Evolutionary conservation across 495 filamentous ascomycete genomes (phyloP), one percentile per base, ranked within the genome.

Genomic region (Durotheca rogersii): DNA sequence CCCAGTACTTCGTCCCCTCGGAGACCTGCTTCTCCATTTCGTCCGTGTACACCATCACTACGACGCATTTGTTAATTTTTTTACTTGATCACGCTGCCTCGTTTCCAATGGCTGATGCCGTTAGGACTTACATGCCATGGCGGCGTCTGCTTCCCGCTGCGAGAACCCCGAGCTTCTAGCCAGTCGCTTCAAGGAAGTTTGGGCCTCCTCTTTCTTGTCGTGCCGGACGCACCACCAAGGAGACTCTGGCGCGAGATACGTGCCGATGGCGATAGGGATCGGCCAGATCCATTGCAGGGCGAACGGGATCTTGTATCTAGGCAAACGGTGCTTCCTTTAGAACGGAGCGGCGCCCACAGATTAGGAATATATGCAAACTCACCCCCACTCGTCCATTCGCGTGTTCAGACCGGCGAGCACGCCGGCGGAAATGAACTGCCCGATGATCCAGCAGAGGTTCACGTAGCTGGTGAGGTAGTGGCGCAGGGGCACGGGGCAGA

Each of bases 191-290:
- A 87, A 67, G 5, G 80, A 68, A 16, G 38, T 44, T 37, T 58
- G 53, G 6, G 69, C 70, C 7, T 72, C 66, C 42, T 81, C 79
- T 20, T 72, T 71, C 9, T 73, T 66, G 10, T 75, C 75, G 39
- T 80, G 77, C 6, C 85, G 77, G 27, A 89, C 78, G 25, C 87
- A 72, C 86, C 86, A 89, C 81, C 86, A 89, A 0, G 87, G 87
- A 0, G 81, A 85, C 64, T 91, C 87, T 0, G 87, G 87, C 0
- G 85, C 84, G 23, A 87, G 73, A 31, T 65, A 70, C 15, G 83
- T 78, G 20, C 74, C 81, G 51, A 75, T 47, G 7, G 74, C 62
- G 4, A 81, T 57, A 0, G 72, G 63, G 25, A 73, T 62, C 1
- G 76, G 75, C 79, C 77, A 81, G 17, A 78, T 45, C 77, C 78